A percentile compares a stretch with the other conserved stretches of the same genome.
Evolutionary conservation across 2,329 filamentous ascomycete species (phyloP).

Genomic region (Metarhizium robertsii): DNA sequence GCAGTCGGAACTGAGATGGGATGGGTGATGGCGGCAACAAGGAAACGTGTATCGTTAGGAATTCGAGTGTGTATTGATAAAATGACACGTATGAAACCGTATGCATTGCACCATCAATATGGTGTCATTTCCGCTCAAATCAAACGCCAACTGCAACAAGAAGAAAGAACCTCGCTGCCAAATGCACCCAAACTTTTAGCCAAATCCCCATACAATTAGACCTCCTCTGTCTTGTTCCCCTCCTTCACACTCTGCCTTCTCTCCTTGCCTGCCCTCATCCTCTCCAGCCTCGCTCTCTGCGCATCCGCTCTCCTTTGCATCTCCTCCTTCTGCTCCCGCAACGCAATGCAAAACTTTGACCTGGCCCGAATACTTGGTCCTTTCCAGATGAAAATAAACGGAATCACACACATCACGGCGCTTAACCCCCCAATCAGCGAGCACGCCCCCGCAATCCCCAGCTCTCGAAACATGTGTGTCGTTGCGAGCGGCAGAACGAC

Average conservation of each 20-base stretch:
- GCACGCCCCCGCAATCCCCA: constrained; percentile 40
- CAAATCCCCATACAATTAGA: background rate
- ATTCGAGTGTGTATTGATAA: no score
- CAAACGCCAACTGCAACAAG: no score
- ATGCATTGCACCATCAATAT: no score
- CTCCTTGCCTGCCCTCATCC: background rate
- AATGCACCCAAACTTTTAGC: no score
- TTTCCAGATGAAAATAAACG: constrained; percentile 46
- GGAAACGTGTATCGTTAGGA: no score
- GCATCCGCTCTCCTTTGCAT: constrained; percentile 32
- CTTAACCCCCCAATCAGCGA: constrained; percentile 41
- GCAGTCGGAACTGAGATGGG: no score
- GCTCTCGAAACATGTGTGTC: constrained; percentile 35
- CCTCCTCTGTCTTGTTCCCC: constrained; percentile 5
- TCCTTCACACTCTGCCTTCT: constrained; percentile 11
- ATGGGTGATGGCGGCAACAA: no score
- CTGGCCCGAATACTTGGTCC: constrained; percentile 44
- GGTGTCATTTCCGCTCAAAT: no score
- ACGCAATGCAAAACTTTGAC: constrained; percentile 53
- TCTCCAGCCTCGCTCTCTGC: constrained; percentile 19
- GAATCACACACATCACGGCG: constrained; percentile 39
- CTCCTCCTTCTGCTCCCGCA: constrained; percentile 42
- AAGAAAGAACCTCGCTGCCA: no score
- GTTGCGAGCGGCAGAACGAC: constrained; percentile 56
- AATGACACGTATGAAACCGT: no score